Evolutionary conservation across 73 alveolate genomes (phyloP).

Genomic region (Paramecium sexaurelia): DNA sequence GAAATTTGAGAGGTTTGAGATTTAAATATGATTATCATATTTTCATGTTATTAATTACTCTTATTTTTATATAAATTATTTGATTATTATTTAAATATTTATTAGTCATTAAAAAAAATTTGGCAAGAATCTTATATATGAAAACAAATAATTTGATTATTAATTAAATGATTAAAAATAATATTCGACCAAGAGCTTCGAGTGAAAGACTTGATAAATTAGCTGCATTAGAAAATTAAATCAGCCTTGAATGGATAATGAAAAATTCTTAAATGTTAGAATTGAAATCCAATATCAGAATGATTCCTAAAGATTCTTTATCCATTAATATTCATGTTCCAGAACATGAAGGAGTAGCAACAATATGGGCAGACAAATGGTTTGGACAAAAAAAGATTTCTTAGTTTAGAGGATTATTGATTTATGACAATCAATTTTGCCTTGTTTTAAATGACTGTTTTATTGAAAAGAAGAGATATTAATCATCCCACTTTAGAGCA

Average conservation of each 20-base stretch:
- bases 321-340: neutral
- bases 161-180: neutral
- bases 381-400: neutral
- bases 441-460: slow-evolving; percentile 18
- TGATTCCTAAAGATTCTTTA: neutral
- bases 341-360: slow-evolving; percentile 23
- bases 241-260: neutral
- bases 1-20: too few species aligned
- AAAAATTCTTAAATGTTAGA: neutral
- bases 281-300: neutral
- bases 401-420: slow-evolving; percentile 10
- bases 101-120: neutral
- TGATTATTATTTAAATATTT: neutral
- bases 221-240: neutral
- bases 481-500: neutral
- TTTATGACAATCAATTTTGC: neutral
- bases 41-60: neutral
- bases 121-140: neutral
- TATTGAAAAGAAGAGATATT: neutral
- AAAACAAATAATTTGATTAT: neutral
- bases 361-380: neutral
- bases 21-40: too few species aligned
- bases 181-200: neutral
- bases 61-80: neutral
- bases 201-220: slow-evolving; percentile 10